Evolutionary conservation across 2,329 filamentous ascomycete species (phyloP), one percentile per base, ranked within the genome.

Genomic region (Hortaea werneckii): DNA sequence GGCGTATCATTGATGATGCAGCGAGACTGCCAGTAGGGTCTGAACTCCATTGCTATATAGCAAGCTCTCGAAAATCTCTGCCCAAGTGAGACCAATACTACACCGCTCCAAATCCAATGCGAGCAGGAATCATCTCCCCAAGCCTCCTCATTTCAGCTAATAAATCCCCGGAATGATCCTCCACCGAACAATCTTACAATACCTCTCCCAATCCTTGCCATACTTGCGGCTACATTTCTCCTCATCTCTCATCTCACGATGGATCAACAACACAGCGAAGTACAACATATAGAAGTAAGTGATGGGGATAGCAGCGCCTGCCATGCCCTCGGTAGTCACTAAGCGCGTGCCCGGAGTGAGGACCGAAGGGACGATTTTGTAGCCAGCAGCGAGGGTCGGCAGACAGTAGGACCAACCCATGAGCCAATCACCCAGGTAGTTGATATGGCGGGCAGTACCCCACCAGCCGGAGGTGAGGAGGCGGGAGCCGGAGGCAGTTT

Each of bases 241-340:
- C 56, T 95, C 89, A 56, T 96, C 90, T 44, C 90, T 77, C 48
- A 80, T 72, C 63, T 94, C 88, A 13, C 90, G 83, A 64, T 95
- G 90, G 44, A 95, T 72, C 8, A 96, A 74, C 51, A 96, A 69
- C 9, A 94, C 70, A 3, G 82, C 88, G 69, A 96, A 95, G 71
- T 95, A 96, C 6, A 94, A 59, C 56, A 95, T 75, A 69, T 94
- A 96, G 64, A 95, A 95, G 71, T 95, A 96, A 0, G 89, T 95
- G 54, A 95, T 78, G 40, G 89, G 71, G 67, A 89, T 88, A 40
- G 84, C 88, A 78, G 85, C 94, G 20, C 87, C 89, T 56, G 77
- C 79, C 29, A 85, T 82, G 27, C 81, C 79, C 41, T 63, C 61
- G 9, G 58, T 59, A 7, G 53, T 57, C 10, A 87, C 73, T 1